Percentiles rank a stretch among this genome's conserved stretches.
phyloP scores from a whole-genome alignment of 495 filamentous ascomycete genomes.

The Tuber magnatum region DNA sequence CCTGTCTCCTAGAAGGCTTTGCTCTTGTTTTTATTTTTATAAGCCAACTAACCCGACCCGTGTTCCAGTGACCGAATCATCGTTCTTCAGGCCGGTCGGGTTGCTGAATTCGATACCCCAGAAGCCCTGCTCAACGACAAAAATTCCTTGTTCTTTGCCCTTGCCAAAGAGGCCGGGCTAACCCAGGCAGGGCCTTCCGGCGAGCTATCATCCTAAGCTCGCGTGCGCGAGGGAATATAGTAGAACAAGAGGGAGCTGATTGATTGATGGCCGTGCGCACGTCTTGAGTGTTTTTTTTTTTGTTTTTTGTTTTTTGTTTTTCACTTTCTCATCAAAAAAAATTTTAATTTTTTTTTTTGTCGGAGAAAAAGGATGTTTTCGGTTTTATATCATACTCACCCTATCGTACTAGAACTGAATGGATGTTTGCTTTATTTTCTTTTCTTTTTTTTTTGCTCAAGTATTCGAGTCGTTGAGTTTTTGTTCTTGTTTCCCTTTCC shows the following conservation, averaged over 20 bases:
- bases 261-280: background rate
- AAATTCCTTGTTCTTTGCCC: constrained; percentile 37
- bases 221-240: background rate
- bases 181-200: constrained; percentile 9
- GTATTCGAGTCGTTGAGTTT: background rate
- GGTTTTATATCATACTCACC: background rate
- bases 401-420: background rate
- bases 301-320: background rate
- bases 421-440: no score
- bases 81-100: constrained; percentile 41
- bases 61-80: constrained; percentile 34
- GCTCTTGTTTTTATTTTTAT: background rate
- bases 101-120: constrained; percentile 56
- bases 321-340: background rate
- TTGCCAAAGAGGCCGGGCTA: constrained; percentile 35
- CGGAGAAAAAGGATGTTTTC: no score
- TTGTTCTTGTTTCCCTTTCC: background rate
- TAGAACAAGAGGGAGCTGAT: background rate
- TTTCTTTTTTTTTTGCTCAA: background rate
- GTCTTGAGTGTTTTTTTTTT: background rate
- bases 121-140: constrained; percentile 30
- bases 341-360: no score
- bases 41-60: constrained; percentile 4
- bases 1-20: background rate
- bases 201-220: constrained; percentile 8